Evolutionary conservation across 2,329 filamentous ascomycete species (phyloP).

Genomic region (Cordyceps militaris): DNA sequence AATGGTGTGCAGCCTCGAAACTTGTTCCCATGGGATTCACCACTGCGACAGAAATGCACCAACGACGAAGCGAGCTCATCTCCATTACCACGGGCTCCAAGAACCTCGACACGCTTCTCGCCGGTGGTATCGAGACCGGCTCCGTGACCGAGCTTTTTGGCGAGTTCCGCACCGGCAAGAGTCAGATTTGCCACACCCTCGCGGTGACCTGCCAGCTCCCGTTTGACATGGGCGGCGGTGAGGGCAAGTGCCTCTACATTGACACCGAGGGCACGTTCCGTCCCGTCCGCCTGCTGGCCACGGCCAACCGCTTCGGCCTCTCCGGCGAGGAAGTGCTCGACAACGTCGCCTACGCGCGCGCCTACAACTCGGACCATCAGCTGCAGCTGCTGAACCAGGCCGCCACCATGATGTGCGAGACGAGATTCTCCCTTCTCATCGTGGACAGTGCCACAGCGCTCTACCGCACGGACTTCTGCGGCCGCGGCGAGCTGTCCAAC

Average conservation of each 20-base stretch:
- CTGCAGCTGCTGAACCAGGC: constrained; percentile 91
- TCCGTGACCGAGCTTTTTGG: constrained; percentile 98
- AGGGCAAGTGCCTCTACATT: constrained; percentile 97
- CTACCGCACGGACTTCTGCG: constrained; percentile 93
- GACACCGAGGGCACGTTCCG: constrained; percentile 97
- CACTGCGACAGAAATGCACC: constrained; percentile 98
- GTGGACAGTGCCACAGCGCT: constrained; percentile 94
- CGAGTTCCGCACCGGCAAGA: constrained; percentile 96
- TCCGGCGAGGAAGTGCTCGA: constrained; percentile 96
- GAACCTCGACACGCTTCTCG: constrained; percentile 88
- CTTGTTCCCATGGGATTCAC: constrained; percentile 98
- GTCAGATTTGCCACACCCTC: constrained; percentile 97
- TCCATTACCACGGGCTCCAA: constrained; percentile 98
- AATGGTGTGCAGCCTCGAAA: constrained; percentile 63
- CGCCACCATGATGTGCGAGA: constrained; percentile 98
- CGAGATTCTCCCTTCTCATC: constrained; percentile 88
- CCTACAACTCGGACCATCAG: constrained; percentile 98
- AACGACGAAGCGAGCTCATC: constrained; percentile 90
- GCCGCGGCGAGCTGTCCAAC: constrained; percentile 93
- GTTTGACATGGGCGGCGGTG: constrained; percentile 97
- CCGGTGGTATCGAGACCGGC: constrained; percentile 91
- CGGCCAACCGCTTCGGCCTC: constrained; percentile 88
- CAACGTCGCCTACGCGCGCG: constrained; percentile 95
- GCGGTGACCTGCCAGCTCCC: constrained; percentile 96
- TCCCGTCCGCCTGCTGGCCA: constrained; percentile 81